A percentile compares a stretch with the other conserved stretches of the same genome.
phyloP scores from a whole-genome alignment of 2,329 filamentous ascomycete genomes.

The Aspergillus uvarum region DNA sequence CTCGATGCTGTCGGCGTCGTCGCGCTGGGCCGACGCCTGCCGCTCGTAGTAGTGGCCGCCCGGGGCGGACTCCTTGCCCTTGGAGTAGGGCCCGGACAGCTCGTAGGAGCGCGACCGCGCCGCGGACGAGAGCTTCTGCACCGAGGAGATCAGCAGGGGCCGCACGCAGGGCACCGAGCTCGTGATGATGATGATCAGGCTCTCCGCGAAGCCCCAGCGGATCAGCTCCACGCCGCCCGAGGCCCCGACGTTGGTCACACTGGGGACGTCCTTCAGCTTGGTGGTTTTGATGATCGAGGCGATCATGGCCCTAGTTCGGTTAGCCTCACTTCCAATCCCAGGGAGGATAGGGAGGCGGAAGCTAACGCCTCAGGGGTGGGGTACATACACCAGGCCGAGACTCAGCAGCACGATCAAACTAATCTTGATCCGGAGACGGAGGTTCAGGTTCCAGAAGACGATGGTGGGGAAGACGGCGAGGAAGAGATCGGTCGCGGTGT shows the following conservation, averaged over 20 bases:
- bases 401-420: slow-evolving; percentile 30
- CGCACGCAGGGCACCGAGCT: slow-evolving; percentile 32
- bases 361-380: too few species aligned
- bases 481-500: slow-evolving; percentile 29
- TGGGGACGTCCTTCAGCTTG: slow-evolving; percentile 13
- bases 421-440: slow-evolving; percentile 32
- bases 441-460: slow-evolving; percentile 35
- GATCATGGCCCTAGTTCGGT: slow-evolving; percentile 24
- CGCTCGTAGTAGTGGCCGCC: too few species aligned
- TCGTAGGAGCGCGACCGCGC: not conserved
- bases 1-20: not conserved
- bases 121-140: not conserved
- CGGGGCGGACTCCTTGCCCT: too few species aligned
- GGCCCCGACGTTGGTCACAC: slow-evolving; percentile 1
- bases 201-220: slow-evolving; percentile 32
- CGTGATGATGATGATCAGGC: slow-evolving; percentile 33
- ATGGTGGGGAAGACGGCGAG: slow-evolving; percentile 28
- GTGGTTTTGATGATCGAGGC: slow-evolving; percentile 29
- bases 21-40: not conserved
- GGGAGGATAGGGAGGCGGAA: not conserved
- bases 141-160: slow-evolving; percentile 17
- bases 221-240: slow-evolving; percentile 25
- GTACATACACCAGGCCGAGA: slow-evolving; percentile 33
- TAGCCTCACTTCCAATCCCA: too few species aligned
- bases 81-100: not conserved